Evolutionary conservation across 1,284 basidiomycete genomes (phyloP), one percentile per base, ranked within the genome.

Genomic region (Testicularia cyperi): DNA sequence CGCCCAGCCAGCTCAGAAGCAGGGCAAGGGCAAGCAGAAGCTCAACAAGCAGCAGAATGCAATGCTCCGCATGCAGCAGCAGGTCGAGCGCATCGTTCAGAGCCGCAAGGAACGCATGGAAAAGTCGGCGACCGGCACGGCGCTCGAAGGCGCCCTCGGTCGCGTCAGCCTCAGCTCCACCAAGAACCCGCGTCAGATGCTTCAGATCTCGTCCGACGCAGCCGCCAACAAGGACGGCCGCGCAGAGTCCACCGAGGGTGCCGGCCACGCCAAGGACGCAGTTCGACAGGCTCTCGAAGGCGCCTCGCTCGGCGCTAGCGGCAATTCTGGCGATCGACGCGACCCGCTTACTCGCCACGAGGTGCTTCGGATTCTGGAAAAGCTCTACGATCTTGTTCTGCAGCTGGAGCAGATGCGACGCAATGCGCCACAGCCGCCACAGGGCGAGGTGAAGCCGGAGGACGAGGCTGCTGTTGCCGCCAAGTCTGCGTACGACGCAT

Each of bases 41-140:
- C 53, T 70, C 29, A 74, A 66, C 36, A 58, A 65, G 37, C 64
- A 91, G 55, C 90, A 90, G 35, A 94, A 86, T 74, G 94, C 92
- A 0, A 92, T 98, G 90, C 88, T 92, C 70, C 84, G 90, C 52
- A 92, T 99, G 88, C 90, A 94, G 65, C 86, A 90, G 54, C 94
- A 99, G 76, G 94, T 99, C 12, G 92, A 97, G 79, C 82, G 94
- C 49, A 89, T 99, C 60, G 92, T 99, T 15, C 91, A 87, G 69
- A 91, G 88, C 75, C 89, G 92, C 3, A 85, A 90, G 65, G 82
- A 88, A 77, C 83, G 78, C 21, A 66, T 65, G 38, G 70, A 72
- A 20, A 70, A 71, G 51, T 44, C 72, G 47, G 54, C 69, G 44
- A 40, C 51, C 32, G 60, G 65, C 48, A 26, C 67, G 49, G 39